Conservation (phyloP, 2,329 filamentous ascomycete species). For the Gnomoniopsis sp. region DNA sequence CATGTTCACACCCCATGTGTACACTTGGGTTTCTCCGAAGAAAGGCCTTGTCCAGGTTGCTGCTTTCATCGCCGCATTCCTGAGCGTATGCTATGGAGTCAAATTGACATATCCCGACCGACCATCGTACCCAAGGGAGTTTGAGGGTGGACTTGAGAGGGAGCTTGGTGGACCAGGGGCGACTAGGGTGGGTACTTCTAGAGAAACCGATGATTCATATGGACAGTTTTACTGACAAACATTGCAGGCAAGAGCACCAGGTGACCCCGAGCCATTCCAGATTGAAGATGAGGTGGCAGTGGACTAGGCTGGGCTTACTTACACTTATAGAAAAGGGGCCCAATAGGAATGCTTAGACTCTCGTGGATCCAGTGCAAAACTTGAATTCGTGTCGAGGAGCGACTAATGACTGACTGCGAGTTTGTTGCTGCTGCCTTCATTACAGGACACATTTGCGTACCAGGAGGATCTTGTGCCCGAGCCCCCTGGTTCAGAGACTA, state of each 20-base stretch:
- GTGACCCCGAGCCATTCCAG: constrained; percentile 50
- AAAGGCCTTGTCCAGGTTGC: constrained; percentile 69
- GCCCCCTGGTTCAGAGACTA: too few relatives aligned
- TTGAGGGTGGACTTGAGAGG: constrained; percentile 67
- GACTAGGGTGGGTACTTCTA: constrained; percentile 53
- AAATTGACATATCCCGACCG: constrained; percentile 70
- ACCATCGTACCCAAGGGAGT: constrained; percentile 66
- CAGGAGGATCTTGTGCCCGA: too few relatives aligned
- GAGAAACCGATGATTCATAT: background rate
- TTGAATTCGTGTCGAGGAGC: too few relatives aligned
- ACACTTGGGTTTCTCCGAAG: constrained; percentile 73
- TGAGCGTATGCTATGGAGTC: constrained; percentile 65
- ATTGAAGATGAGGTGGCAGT: constrained; percentile 21
- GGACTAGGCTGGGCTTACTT: constrained; percentile 23
- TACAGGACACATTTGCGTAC: too few relatives aligned
- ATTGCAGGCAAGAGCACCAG: constrained; percentile 49
- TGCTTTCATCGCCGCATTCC: constrained; percentile 60
- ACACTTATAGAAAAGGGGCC: background rate
- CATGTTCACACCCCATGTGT: constrained; percentile 84
- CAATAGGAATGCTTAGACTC: background rate
- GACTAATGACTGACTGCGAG: background rate
- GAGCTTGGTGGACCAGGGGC: constrained; percentile 72
- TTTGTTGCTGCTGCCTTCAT: too few relatives aligned
- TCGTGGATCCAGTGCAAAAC: too few relatives aligned
- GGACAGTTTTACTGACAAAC: background rate